These are phyloP conservation scores for Citrus unshiu DNA, from an alignment of 345 rosid species.

Conservation along the genomic window DNA sequence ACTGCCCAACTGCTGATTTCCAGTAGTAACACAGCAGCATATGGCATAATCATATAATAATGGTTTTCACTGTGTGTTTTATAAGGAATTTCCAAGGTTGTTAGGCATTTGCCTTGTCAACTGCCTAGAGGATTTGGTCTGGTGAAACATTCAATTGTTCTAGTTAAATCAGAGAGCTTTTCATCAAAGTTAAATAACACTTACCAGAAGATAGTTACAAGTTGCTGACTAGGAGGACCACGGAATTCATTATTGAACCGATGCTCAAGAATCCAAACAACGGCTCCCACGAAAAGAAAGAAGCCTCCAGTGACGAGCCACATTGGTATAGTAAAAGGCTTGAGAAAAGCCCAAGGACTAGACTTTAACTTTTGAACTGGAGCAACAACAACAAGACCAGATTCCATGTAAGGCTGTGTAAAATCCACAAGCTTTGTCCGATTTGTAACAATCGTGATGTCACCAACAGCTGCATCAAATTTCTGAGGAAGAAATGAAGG, in stretches of 20 bases:
- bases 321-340: constrained; percentile 81
- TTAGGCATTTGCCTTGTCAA: neutral
- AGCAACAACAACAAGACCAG: constrained; percentile 83
- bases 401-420: constrained; percentile 84
- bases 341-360: constrained; percentile 93
- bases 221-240: constrained; percentile 82
- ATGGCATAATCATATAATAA: neutral
- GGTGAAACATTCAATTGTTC: neutral
- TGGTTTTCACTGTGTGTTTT: neutral
- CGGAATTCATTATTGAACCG: constrained; percentile 81
- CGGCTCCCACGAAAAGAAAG: constrained; percentile 85
- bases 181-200: constrained; percentile 15
- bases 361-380: constrained; percentile 65
- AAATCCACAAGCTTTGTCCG: constrained; percentile 86
- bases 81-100: neutral
- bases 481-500: constrained; percentile 39
- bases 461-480: constrained; percentile 86
- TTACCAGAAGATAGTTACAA: constrained; percentile 79
- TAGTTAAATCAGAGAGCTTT: neutral
- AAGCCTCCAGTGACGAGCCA: constrained; percentile 80
- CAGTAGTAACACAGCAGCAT: neutral
- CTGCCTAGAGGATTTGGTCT: neutral
- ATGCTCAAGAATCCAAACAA: constrained; percentile 98
- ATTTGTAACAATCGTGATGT: constrained; percentile 62
- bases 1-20: neutral